Evolutionary conservation across 805 yeast genomes (phyloP).

Genomic region (Kluyveromyces nonfermentans): DNA sequence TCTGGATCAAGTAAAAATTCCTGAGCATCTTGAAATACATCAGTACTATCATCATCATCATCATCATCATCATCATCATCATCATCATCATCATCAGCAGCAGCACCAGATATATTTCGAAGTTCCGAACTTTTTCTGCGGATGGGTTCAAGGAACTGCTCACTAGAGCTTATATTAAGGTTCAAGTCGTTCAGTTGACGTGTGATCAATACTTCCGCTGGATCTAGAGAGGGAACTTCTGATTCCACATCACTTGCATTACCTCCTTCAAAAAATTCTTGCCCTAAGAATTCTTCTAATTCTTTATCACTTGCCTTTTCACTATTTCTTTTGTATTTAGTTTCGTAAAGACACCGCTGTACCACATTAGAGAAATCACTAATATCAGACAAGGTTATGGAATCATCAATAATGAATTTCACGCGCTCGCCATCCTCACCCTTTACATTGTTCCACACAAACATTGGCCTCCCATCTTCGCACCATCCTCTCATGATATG

Average conservation of each 20-base stretch:
- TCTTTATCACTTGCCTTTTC: constrained; percentile 36
- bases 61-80: constrained; percentile 4
- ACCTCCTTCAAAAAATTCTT: constrained; percentile 11
- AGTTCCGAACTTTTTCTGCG: background rate
- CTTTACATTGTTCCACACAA: constrained; percentile 72
- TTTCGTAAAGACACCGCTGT: constrained; percentile 65
- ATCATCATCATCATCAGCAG: constrained; percentile 1
- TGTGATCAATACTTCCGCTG: background rate
- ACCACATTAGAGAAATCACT: constrained; percentile 55
- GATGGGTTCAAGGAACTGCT: background rate
- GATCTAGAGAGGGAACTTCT: background rate
- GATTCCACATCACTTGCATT: constrained; percentile 11
- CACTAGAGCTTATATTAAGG: background rate
- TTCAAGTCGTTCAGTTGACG: constrained; percentile 1
- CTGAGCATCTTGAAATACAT: constrained; percentile 10
- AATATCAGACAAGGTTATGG: constrained; percentile 41
- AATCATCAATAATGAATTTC: constrained; percentile 65
- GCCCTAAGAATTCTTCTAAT: constrained; percentile 31
- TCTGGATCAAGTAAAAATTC: constrained; percentile 4
- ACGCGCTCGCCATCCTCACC: constrained; percentile 84
- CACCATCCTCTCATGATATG: constrained; percentile 44
- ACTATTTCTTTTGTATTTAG: constrained; percentile 53
- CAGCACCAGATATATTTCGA: background rate
- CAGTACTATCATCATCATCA: constrained; percentile 10
- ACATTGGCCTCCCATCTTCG: constrained; percentile 44